phyloP scores from a whole-genome alignment of 768 basidiomycete species.

The Calocybe indica region DNA sequence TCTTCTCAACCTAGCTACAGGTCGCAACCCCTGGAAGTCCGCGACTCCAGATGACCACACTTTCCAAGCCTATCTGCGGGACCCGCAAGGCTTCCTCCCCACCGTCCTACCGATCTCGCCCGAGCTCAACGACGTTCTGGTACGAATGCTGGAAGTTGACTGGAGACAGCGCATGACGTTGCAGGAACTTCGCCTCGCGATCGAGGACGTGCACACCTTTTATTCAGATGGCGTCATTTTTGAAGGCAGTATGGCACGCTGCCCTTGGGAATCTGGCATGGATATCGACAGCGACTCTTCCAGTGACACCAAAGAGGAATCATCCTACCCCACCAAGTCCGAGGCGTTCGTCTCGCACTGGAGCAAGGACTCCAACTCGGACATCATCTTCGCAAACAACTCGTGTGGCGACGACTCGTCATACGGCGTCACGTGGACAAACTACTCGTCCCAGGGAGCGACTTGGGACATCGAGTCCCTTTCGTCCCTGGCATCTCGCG shows the following conservation, averaged over 20 bases:
- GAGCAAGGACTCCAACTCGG: constrained; percentile 53
- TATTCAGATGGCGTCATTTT: constrained; percentile 74
- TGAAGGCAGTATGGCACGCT: constrained; percentile 75
- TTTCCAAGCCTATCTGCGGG: constrained; percentile 80
- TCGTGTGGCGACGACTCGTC: constrained; percentile 27
- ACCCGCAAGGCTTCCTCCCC: constrained; percentile 76
- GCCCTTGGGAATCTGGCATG: constrained; percentile 72
- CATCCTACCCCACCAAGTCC: constrained; percentile 20
- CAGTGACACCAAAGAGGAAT: constrained; percentile 33
- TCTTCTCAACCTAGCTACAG: constrained; percentile 90
- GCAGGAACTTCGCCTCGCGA: constrained; percentile 46
- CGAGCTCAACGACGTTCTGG: constrained; percentile 68
- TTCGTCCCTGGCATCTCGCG: constrained; percentile 37
- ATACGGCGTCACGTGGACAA: constrained; percentile 35
- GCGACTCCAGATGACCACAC: constrained; percentile 80
- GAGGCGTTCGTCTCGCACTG: constrained; percentile 40
- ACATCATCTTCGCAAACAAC: constrained; percentile 38
- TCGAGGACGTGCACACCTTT: constrained; percentile 55
- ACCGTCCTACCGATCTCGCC: constrained; percentile 77
- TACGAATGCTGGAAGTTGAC: constrained; percentile 67
- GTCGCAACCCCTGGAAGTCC: constrained; percentile 94
- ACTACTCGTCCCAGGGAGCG: constrained; percentile 40
- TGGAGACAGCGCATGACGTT: constrained; percentile 52
- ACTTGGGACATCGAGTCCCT: constrained; percentile 53
- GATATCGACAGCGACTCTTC: constrained; percentile 62